Base-by-base conservation (phyloP, 2,329 filamentous ascomycete genomes). In the Ceratocystis harringtonii region DNA sequence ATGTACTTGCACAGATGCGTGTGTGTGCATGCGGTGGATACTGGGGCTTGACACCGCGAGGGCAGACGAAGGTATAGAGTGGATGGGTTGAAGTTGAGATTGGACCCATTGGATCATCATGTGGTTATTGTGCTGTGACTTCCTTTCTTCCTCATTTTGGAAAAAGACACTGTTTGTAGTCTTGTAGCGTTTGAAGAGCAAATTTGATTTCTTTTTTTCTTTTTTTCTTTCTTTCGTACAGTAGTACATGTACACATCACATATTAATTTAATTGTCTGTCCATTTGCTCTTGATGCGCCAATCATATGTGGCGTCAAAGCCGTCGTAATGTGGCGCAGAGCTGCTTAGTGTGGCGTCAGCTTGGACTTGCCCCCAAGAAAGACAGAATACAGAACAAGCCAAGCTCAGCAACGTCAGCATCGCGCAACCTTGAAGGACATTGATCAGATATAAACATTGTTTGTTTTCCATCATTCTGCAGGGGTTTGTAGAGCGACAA, bases 11-110 rank as follows among this genome's bases (percentile, higher is more conserved):
- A 12, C 81, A 84, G 71, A 80, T 83, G 72, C 75, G 80, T 28
- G 78, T 77, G 70, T 85, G 82, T 68, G 76, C 77, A 4, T 85
- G 82, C 68, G 78, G 79, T 6, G 82, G 81, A 1, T 75, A 76
- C 63, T 82, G 82, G 79, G 78, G 76, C 2, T 67, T 83, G 43
- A 61, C 63, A 25, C 52, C 52, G 15, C 63, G 63, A 19, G 66
- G 66, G 44, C 41, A 65, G 41, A 67, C 63, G 5, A 65, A 67
- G 58, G 50, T 63, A 48, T 67, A 41, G 62, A 61, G 55, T 19
- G 5, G 19, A 30, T 15, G 17, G 50, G 19, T 19, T 48, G 50
- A 55, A n/a, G 55, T 5, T 30, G 8, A 17, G 22, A 32, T 19
- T 36, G 5, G 19, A 25, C 19, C 22, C 22, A 4, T 15, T 22